Evolutionary conservation across 345 rosid species (phyloP).

Genomic region (Eucalyptus coolabah): DNA sequence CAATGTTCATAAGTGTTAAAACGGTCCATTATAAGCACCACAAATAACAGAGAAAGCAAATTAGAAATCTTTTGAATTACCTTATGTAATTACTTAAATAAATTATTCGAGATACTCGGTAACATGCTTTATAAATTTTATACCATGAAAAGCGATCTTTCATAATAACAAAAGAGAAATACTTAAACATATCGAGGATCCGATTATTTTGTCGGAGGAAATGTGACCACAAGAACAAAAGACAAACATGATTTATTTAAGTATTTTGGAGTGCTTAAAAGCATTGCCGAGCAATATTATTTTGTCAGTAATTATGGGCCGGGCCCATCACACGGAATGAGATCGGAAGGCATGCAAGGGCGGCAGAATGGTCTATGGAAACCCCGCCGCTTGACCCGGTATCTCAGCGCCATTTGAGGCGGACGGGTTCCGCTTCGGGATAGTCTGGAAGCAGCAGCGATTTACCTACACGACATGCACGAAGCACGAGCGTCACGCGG

Average conservation of each 20-base stretch:
- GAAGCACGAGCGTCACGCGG: not conserved
- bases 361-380: not conserved
- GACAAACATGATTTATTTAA: not conserved
- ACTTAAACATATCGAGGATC: not conserved
- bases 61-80: not conserved
- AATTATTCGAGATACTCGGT: not conserved
- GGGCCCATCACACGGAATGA: not conserved
- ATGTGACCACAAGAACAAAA: not conserved
- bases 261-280: not conserved
- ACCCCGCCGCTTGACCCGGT: not conserved
- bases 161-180: no score
- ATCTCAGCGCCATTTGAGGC: not conserved
- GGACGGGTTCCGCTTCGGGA: not conserved
- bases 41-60: not conserved
- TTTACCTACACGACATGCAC: not conserved
- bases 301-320: not conserved
- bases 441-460: not conserved
- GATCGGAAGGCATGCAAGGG: not conserved
- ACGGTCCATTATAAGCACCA: not conserved
- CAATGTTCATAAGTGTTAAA: not conserved
- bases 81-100: not conserved
- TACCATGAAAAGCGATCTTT: no score
- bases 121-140: not conserved
- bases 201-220: not conserved
- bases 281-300: not conserved